These are phyloP conservation scores for Cantharellus cinnabarinus DNA, from an alignment of 768 basidiomycete species.

Conservation along the genomic window DNA sequence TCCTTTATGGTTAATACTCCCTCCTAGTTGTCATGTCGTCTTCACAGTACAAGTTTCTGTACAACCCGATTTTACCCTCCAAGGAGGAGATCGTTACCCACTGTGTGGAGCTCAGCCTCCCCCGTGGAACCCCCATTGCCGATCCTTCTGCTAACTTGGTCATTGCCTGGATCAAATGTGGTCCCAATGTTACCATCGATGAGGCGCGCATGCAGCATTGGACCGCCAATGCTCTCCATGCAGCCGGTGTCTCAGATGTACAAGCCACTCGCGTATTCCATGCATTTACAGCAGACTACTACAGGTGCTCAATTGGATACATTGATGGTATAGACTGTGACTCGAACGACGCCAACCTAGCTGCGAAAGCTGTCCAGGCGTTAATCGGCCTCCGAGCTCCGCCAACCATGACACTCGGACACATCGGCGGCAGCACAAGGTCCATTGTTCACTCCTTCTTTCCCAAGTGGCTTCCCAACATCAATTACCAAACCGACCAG, in stretches of 20 bases:
- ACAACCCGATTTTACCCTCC: background rate
- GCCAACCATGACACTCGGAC: background rate
- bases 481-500: background rate
- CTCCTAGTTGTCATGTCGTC: background rate
- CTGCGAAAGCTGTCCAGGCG: conserved; percentile 1
- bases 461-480: background rate
- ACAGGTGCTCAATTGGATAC: background rate
- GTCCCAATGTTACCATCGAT: background rate
- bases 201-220: conserved; percentile 1
- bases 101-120: background rate
- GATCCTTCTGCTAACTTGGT: background rate
- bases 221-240: background rate
- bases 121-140: background rate
- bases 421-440: background rate
- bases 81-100: background rate
- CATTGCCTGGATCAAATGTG: conserved; percentile 2
- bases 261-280: background rate
- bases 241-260: background rate
- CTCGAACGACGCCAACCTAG: background rate
- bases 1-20: background rate
- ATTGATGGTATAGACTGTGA: background rate
- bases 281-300: background rate
- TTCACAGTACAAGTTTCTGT: background rate
- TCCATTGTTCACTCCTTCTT: background rate
- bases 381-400: conserved; percentile 1